Evolutionary conservation across 345 rosid species (phyloP), one percentile per base, ranked within the genome.

Genomic region (Boechera retrofracta): DNA sequence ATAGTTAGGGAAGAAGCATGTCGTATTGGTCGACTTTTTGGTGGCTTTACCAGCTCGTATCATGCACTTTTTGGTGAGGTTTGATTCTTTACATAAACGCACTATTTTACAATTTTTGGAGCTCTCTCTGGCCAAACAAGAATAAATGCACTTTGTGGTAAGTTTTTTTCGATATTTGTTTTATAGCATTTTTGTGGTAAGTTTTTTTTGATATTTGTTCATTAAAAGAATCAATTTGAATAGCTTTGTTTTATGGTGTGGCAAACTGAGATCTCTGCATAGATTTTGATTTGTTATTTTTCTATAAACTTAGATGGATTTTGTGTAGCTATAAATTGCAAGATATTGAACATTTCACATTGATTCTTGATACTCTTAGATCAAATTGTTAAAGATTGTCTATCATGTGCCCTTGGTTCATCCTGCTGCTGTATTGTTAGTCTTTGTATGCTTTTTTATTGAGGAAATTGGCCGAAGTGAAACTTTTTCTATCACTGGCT

Each of bases 131-230:
- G 16, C 16, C 16, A 16, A 16, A 16, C 16, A 16, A 16, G 16
- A 16, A 16, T 16, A 16, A 16, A 16, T 16, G 16, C 16, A 16
- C 16, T 16, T 16, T 16, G 16, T 16, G 16, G 16, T 16, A 16
- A 16, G 16, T 16, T 16, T 16, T 16, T 16, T 16, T 16, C 16
- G 16, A 16, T 16, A 16, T 16, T 16, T 16, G 16, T 16, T 16
- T 16, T 16, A 16, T 84, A 85, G 99, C 80, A 78, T 91, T 44
- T 91, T 95, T 77, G 91, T 88, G 86, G 98, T 95, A 69, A 86
- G 92, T 70, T 36, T 55, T 31, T 36, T 0, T 2, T 24, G 18
- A 33, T 72, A 10, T 53, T 39, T 10, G 7, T 13, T 66, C 5
- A 10, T 24, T 35, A 7, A 31, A 5, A 21, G 11, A 56, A 31